Evolutionary conservation across 83 land plant genomes (phyloP), one percentile per base, ranked within the genome.

Genomic region (Isoetes engelmannii): DNA sequence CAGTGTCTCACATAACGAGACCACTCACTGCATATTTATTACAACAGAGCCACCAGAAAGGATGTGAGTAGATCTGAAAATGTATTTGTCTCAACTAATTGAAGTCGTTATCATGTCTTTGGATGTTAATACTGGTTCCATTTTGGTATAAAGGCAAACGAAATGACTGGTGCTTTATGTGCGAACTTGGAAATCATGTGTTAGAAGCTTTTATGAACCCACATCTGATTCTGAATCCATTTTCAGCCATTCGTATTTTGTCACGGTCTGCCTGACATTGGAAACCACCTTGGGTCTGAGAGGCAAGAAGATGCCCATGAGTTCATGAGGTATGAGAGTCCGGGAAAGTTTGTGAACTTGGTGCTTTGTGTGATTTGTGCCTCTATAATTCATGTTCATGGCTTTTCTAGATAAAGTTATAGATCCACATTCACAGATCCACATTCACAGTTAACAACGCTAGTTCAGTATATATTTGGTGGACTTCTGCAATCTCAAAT

Each of bases 221-320:
- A 28, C 37, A 28, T 28, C 37, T 28, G 37, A 28, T 0, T 28
- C 37, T 2, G 2, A 28, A 28, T 61, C 81, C 84, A 9, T n/a
- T 88, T 0, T 86, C 92, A 28, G 89, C 89, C 3, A 62, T 71
- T 44, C 74, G 73, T 17, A 83, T 88, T 68, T 51, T 88, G 7
- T 83, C 89, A 15, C 81, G 37, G 2, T 28, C 37, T 28, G 0
- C 37, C 37, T 44, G 70, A 63, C 57, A 80, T 85, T 72, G 85
- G 86, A 7, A 77, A 82, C 47, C 77, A 76, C 70, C 88, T 88
- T 76, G 80, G 79, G 6, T 84, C 72, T 74, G 92, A 89, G 47
- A 81, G 47, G 67, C 86, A 88, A 70, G 92, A 88, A 71, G 92
- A 88, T 77, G 92, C 92, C 7, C 87, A 85, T 69, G 87, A 85